phyloP scores from a whole-genome alignment of 169 alveolate species.

The Cryptosporidium viatorum region DNA sequence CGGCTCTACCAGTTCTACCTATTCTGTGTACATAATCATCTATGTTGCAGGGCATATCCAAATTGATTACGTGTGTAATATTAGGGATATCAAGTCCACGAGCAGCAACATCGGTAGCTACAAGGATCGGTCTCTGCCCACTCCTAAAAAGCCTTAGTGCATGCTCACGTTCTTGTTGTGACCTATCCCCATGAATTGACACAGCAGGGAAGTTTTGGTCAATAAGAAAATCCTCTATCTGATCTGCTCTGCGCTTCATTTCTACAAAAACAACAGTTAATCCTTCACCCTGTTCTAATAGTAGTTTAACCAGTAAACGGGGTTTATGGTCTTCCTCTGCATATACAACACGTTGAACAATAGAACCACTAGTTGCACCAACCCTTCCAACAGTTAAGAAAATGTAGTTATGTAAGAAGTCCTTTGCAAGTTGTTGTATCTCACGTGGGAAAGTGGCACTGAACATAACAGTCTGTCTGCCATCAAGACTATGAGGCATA shows the following conservation, averaged over 20 bases:
- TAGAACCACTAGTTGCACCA: conserved; percentile 94
- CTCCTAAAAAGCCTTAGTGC: conserved; percentile 91
- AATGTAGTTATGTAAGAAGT: conserved; percentile 87
- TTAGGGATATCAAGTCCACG: conserved; percentile 98
- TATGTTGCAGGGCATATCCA: conserved; percentile 94
- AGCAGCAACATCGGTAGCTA: conserved; percentile 99
- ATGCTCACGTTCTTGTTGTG: conserved; percentile 93
- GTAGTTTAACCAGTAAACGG: conserved; percentile 83
- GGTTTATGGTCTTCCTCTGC: conserved; percentile 90
- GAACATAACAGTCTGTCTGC: conserved; percentile 92
- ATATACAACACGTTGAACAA: conserved; percentile 88
- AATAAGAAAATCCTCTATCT: conserved; percentile 85
- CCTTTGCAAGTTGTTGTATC: conserved; percentile 92
- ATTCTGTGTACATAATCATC: conserved; percentile 96
- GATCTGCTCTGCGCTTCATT: conserved; percentile 90
- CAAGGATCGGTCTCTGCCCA: conserved; percentile 92
- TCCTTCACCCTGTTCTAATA: conserved; percentile 84
- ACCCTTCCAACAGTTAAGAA: conserved; percentile 92
- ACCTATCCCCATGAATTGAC: conserved; percentile 95
- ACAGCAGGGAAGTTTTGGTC: conserved; percentile 88
- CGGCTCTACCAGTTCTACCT: conserved; percentile 99
- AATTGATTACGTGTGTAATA: conserved; percentile 94
- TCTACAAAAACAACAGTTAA: conserved; percentile 87
- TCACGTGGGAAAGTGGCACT: conserved; percentile 94
- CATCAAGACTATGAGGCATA: conserved; percentile 84